Conservation (phyloP, 1,139 yeast species). For the Eremothecium coryli region DNA sequence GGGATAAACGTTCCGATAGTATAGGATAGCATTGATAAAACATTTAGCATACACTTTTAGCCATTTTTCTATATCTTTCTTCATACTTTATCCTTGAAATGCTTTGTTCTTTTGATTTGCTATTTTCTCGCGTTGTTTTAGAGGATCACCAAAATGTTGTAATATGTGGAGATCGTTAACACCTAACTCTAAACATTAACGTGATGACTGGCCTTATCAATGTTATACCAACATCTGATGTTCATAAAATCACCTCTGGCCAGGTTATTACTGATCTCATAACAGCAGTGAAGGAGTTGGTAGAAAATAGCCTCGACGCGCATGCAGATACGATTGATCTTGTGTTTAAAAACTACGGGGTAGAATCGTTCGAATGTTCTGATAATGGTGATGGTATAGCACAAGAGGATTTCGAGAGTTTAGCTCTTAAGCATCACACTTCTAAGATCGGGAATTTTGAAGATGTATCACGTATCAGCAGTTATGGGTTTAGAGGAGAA, state of each 20-base stretch:
- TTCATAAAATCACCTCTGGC: constrained; percentile 78
- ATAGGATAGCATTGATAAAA: constrained; percentile 26
- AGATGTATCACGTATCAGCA: constrained; percentile 43
- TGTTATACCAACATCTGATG: constrained; percentile 28
- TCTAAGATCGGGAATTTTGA: constrained; percentile 60
- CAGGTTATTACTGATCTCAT: constrained; percentile 79
- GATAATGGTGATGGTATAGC: constrained; percentile 78
- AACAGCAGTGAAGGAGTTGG: constrained; percentile 71
- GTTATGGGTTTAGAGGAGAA: constrained; percentile 80
- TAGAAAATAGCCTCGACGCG: constrained; percentile 85
- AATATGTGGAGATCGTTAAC: no score
- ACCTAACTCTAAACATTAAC: no score
- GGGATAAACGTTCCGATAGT: constrained; percentile 29
- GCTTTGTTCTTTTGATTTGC: no score
- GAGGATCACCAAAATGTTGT: no score
- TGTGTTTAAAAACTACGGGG: constrained; percentile 58
- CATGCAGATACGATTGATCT: constrained; percentile 58
- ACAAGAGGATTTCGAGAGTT: constrained; percentile 44
- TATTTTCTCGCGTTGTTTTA: no score
- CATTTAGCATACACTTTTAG: constrained; percentile 26
- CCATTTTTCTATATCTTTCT: constrained; percentile 25
- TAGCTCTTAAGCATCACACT: constrained; percentile 71
- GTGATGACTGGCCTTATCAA: constrained; percentile 12
- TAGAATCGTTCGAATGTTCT: constrained; percentile 59
- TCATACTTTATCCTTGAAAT: constrained; percentile 13